phyloP scores from a whole-genome alignment of 2,329 filamentous ascomycete genomes.

The Penicillium sp. region DNA sequence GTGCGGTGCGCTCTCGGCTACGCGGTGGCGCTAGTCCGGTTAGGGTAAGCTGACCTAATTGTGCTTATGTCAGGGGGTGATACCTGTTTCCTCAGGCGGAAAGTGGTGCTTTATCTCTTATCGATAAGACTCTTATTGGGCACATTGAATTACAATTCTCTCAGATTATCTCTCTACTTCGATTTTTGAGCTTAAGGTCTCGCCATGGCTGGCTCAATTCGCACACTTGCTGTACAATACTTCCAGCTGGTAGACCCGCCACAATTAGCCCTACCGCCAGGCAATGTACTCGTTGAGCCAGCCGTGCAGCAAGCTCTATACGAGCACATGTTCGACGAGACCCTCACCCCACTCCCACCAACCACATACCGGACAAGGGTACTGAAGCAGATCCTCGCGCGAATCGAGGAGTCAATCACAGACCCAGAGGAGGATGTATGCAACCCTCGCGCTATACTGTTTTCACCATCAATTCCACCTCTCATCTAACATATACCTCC shows the following conservation, averaged over 20 bases:
- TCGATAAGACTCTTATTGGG: slow-evolving; percentile 3
- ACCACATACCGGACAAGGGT: slow-evolving; percentile 65
- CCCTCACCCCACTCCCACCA: slow-evolving; percentile 57
- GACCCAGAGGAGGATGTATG: slow-evolving; percentile 84
- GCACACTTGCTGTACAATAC: slow-evolving; percentile 61
- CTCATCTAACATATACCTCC: slow-evolving; percentile 4
- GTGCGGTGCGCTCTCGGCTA: slow-evolving; percentile 44
- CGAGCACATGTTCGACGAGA: slow-evolving; percentile 60
- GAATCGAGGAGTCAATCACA: slow-evolving; percentile 68
- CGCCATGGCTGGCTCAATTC: slow-evolving; percentile 25
- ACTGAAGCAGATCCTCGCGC: slow-evolving; percentile 66
- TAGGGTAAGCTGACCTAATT: slow-evolving; percentile 16
- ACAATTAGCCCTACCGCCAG: slow-evolving; percentile 60
- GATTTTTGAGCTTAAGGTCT: no score
- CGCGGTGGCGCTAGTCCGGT: slow-evolving; percentile 30
- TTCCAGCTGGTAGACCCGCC: slow-evolving; percentile 66
- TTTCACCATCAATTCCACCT: neutral
- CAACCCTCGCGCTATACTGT: no score
- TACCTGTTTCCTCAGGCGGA: neutral
- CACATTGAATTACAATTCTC: neutral
- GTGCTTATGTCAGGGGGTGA: neutral
- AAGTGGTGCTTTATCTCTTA: neutral
- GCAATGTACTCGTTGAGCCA: slow-evolving; percentile 54
- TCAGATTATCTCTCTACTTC: no score
- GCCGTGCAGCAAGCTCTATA: slow-evolving; percentile 65